Evolutionary conservation across 768 basidiomycete species (phyloP), one percentile per base, ranked within the genome.

Genomic region (Calocera cornea): DNA sequence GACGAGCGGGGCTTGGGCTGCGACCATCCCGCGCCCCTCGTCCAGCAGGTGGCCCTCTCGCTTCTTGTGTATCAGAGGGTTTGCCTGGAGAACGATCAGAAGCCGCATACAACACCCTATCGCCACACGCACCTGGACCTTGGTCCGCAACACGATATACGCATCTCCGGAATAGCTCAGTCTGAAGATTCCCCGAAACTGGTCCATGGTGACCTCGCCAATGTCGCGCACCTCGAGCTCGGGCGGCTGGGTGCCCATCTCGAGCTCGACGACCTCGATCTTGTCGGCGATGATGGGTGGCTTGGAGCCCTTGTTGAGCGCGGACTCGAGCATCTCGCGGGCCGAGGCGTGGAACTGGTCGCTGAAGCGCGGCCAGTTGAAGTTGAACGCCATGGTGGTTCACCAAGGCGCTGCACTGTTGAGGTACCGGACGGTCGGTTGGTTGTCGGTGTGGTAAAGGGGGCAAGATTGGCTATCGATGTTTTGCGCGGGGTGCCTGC

Each of bases 181-280:
- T 65, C 95, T 85, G 77, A 99, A 97, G 72, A 98, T 98, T 36
- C 97, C 97, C 64, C 95, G 83, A 76, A 99, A 99, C 71, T 97
- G 91, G 72, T 97, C 94, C 70, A 86, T 84, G 27, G 95, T 95
- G 60, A 99, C 83, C 76, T 98, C 97, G 27, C 97, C 97, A 73
- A 99, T 95, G 75, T 98, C 95, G 34, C 95, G 87, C 72, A 99
- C 89, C 77, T 97, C 94, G 19, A 99, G 83, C 71, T 97, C 95
- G 54, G 97, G 97, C 12, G 97, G 95, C 93, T 95, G 89, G 1
- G 90, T 92, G 40, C 97, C 97, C 97, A 99, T 98, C 78, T 97
- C 89, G n/a, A 99, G 80, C 76, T 98, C 97, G 65, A 97, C 90
- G 34, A 99, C 97, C 76, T 98, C 93, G 70, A 99, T 98, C 77